These are phyloP conservation scores for Oryza coarctata DNA, from an alignment of 176 grass and related monocot genomes.

Conservation along the genomic window DNA sequence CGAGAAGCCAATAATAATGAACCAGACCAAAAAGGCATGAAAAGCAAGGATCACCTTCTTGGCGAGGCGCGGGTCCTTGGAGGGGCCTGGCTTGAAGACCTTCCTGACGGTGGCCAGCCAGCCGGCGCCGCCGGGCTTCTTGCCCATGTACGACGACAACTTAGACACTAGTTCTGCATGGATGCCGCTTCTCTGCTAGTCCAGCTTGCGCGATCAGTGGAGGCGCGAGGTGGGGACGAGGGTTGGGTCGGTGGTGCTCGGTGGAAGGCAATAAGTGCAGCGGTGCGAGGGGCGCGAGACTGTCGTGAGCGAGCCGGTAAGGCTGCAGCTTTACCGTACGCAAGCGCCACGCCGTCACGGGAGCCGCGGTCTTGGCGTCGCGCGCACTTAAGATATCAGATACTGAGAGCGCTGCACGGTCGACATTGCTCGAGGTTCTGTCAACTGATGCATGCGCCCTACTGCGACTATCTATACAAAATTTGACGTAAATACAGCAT, in stretches of 20 bases:
- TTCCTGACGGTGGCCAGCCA: slow-evolving; percentile 70
- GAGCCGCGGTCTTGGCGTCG: neutral
- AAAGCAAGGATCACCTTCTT: slow-evolving; percentile 18
- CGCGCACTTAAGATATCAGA: too few relatives aligned
- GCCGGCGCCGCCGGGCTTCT: slow-evolving; percentile 55
- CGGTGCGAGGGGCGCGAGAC: neutral
- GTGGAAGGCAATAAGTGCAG: neutral
- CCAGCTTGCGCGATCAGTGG: neutral
- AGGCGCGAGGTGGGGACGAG: neutral
- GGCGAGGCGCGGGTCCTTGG: slow-evolving; percentile 40
- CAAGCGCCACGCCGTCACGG: neutral
- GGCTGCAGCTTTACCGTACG: neutral
- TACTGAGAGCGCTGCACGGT: too few relatives aligned
- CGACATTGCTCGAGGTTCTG: too few relatives aligned
- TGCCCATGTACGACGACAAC: slow-evolving; percentile 50
- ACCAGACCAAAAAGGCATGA: neutral
- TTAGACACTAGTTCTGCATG: neutral
- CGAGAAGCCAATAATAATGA: neutral
- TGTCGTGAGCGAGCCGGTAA: neutral
- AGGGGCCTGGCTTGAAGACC: slow-evolving; percentile 65
- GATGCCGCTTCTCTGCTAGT: neutral
- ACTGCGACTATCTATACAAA: too few relatives aligned
- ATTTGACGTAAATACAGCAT: too few relatives aligned
- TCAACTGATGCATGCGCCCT: too few relatives aligned
- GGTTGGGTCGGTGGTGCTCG: neutral